Percentiles rank a stretch among this genome's conserved stretches.
These are phyloP conservation scores for Alternaria dauci DNA, from an alignment of 2,329 filamentous ascomycete genomes.

Conservation along the genomic window DNA sequence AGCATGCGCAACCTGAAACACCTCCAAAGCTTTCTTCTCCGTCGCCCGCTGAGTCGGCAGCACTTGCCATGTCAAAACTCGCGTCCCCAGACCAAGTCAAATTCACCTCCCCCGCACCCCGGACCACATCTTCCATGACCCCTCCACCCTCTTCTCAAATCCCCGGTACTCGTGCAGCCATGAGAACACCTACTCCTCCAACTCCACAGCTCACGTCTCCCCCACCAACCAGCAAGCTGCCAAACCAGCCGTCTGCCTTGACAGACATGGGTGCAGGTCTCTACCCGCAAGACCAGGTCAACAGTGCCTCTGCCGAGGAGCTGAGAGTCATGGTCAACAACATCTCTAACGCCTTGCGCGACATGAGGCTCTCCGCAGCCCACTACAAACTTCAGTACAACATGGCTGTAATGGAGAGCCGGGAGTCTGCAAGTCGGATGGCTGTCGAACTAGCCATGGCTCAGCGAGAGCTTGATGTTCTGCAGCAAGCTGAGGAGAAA, in stretches of 20 bases:
- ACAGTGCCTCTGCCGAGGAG: slow-evolving; percentile 60
- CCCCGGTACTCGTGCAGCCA: slow-evolving; percentile 51
- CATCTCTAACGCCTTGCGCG: slow-evolving; percentile 64
- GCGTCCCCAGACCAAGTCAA: slow-evolving; percentile 41
- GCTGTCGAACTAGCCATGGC: slow-evolving; percentile 92
- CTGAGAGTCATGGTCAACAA: slow-evolving; percentile 63
- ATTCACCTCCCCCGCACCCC: slow-evolving; percentile 53
- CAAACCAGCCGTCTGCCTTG: slow-evolving; percentile 36
- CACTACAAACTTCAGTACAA: slow-evolving; percentile 92
- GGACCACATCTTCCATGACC: slow-evolving; percentile 64
- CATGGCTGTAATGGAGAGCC: slow-evolving; percentile 82
- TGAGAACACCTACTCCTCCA: slow-evolving; percentile 61
- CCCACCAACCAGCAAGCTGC: slow-evolving; percentile 53
- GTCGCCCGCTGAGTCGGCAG: slow-evolving; percentile 32
- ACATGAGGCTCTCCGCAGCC: slow-evolving; percentile 81
- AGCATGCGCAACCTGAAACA: slow-evolving; percentile 38
- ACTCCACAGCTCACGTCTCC: slow-evolving; percentile 59
- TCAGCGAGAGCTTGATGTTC: slow-evolving; percentile 84
- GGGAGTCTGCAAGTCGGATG: slow-evolving; percentile 84
- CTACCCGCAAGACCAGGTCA: slow-evolving; percentile 62
- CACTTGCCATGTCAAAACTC: slow-evolving; percentile 28
- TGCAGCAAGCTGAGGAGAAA: slow-evolving; percentile 76
- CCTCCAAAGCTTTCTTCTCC: slow-evolving; percentile 33
- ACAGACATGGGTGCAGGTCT: slow-evolving; percentile 48
- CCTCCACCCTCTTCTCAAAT: slow-evolving; percentile 70